Conservation (phyloP, 768 basidiomycete species). For the Infundibulicybe gibba region DNA sequence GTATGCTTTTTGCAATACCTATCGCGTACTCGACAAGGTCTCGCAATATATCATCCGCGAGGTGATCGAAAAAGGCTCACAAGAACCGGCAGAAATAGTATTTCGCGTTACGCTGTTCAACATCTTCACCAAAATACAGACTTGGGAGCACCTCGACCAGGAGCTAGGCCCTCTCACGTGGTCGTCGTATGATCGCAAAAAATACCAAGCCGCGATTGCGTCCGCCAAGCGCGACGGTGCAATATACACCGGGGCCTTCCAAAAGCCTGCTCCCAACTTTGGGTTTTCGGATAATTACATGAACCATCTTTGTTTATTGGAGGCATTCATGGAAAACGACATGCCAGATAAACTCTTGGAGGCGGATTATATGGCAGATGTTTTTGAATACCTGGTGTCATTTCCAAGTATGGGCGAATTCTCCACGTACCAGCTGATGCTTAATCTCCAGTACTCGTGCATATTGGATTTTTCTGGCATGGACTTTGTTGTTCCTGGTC, state of each 20-base stretch:
- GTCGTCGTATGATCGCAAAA: slow-evolving; percentile 46
- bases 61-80: slow-evolving; percentile 68
- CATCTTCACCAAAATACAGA: slow-evolving; percentile 65
- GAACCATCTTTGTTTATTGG: slow-evolving; percentile 63
- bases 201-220: slow-evolving; percentile 52
- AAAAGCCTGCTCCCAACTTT: slow-evolving; percentile 64
- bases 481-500: slow-evolving; percentile 70
- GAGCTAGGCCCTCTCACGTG: slow-evolving; percentile 60
- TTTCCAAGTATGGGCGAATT: slow-evolving; percentile 78
- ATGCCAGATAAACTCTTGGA: slow-evolving; percentile 44
- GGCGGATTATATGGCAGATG: slow-evolving; percentile 57
- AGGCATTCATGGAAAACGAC: slow-evolving; percentile 54
- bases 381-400: slow-evolving; percentile 53
- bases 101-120: slow-evolving; percentile 75
- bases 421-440: slow-evolving; percentile 63
- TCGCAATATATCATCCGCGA: slow-evolving; percentile 66
- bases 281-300: slow-evolving; percentile 41
- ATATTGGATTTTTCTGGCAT: slow-evolving; percentile 59
- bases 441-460: slow-evolving; percentile 54
- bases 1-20: slow-evolving; percentile 71
- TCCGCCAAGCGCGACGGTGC: slow-evolving; percentile 28
- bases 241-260: slow-evolving; percentile 73
- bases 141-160: slow-evolving; percentile 58
- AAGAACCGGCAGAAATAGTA: slow-evolving; percentile 54
- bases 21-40: slow-evolving; percentile 67